Conservation (phyloP, 106 monocot genomes). For the Acanthochlamys bracteata region DNA sequence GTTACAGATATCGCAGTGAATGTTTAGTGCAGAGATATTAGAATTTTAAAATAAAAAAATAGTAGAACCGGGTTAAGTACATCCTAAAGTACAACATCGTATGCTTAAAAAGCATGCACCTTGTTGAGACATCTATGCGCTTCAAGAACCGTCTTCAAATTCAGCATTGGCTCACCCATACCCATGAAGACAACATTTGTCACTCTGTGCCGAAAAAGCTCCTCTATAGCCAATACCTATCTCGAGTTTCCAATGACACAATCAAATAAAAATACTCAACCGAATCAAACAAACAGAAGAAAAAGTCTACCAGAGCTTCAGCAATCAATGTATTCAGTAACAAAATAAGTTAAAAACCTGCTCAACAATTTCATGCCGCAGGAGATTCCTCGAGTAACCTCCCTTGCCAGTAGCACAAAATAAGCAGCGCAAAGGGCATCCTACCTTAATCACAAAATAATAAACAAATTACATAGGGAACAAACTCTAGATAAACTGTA, state of each 20-base stretch:
- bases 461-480: not conserved
- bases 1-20: too few relatives aligned
- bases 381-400: constrained; percentile 85
- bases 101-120: constrained; percentile 12
- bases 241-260: not conserved
- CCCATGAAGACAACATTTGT: constrained; percentile 99
- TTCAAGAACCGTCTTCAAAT: constrained; percentile 74
- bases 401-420: constrained; percentile 99
- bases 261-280: not conserved
- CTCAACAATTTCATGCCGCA: constrained; percentile 83
- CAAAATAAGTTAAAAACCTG: constrained; percentile 38
- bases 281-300: not conserved
- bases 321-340: not conserved
- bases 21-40: not conserved
- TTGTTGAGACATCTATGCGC: constrained; percentile 94
- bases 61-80: not conserved
- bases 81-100: not conserved
- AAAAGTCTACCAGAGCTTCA: not conserved
- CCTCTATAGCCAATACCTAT: constrained; percentile 89
- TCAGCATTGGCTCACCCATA: constrained; percentile 98
- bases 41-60: not conserved
- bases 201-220: constrained; percentile 82
- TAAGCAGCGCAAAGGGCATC: constrained; percentile 82
- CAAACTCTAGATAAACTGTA: not conserved
- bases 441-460: constrained; percentile 43